These are phyloP conservation scores for Penicillium sp. DNA, from an alignment of 2,329 filamentous ascomycete genomes.

Conservation along the genomic window DNA sequence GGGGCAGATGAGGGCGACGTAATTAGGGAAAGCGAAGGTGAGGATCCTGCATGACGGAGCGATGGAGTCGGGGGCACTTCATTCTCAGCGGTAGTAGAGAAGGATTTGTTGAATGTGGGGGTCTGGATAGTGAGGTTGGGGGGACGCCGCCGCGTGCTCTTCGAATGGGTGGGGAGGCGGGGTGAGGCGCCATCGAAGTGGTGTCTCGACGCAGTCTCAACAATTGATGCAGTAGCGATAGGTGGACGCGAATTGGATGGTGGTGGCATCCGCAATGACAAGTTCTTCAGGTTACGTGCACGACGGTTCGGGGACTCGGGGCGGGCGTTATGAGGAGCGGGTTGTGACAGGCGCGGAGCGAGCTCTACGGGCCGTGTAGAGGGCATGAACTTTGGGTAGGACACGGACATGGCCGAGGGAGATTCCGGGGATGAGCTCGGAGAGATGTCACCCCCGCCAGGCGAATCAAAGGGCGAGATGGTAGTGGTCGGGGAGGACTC, in stretches of 20 bases:
- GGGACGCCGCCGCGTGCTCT: slow-evolving; percentile 54
- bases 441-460: slow-evolving; percentile 82
- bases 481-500: slow-evolving; percentile 96
- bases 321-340: slow-evolving; percentile 41
- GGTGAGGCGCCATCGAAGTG: slow-evolving; percentile 53
- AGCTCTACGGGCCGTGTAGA: slow-evolving; percentile 28
- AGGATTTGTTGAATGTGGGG: slow-evolving; percentile 48
- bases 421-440: slow-evolving; percentile 92
- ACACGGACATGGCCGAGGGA: slow-evolving; percentile 65
- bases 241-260: slow-evolving; percentile 45
- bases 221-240: slow-evolving; percentile 48
- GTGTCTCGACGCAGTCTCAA: slow-evolving; percentile 38
- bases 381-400: slow-evolving; percentile 41
- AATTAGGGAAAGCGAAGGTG: slow-evolving; percentile 54
- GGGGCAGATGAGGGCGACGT: slow-evolving; percentile 51
- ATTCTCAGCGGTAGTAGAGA: slow-evolving; percentile 41
- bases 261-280: slow-evolving; percentile 58
- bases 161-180: slow-evolving; percentile 54
- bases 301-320: slow-evolving; percentile 36
- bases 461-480: slow-evolving; percentile 86
- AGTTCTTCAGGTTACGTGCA: slow-evolving; percentile 60
- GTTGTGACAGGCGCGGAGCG: slow-evolving; percentile 12
- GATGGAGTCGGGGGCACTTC: slow-evolving; percentile 59
- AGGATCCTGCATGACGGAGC: slow-evolving; percentile 60
- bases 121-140: slow-evolving; percentile 60